Percentiles rank a stretch among this genome's conserved stretches.
phyloP scores from a whole-genome alignment of 2,329 filamentous ascomycete species.

The Aureobasidium sp. region DNA sequence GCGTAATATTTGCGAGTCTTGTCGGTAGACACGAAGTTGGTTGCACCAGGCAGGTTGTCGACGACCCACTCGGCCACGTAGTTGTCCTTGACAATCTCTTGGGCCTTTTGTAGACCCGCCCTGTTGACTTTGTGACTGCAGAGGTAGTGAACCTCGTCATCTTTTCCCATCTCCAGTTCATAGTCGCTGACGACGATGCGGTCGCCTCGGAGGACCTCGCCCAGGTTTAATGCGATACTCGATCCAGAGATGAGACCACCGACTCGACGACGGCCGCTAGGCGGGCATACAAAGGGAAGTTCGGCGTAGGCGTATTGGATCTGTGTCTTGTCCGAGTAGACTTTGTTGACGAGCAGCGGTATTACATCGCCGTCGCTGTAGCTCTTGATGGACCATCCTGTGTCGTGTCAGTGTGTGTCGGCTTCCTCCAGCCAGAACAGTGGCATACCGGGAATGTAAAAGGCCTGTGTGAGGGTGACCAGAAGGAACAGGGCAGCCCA shows the following conservation, averaged over 20 bases:
- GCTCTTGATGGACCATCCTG: constrained; percentile 76
- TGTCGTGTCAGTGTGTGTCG: constrained; percentile 15
- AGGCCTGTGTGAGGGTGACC: constrained; percentile 53
- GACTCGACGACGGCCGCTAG: constrained; percentile 59
- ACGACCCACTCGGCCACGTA: constrained; percentile 93
- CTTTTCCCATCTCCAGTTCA: constrained; percentile 68
- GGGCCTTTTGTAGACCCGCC: constrained; percentile 59
- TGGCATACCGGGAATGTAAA: constrained; percentile 76
- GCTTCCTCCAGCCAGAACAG: not conserved
- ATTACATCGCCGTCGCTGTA: constrained; percentile 71
- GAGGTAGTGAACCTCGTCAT: constrained; percentile 64
- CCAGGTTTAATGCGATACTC: constrained; percentile 73
- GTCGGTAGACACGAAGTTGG: constrained; percentile 80
- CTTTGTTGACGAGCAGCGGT: constrained; percentile 84
- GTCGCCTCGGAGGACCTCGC: constrained; percentile 80
- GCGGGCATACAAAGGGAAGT: constrained; percentile 78
- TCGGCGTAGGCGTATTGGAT: constrained; percentile 90
- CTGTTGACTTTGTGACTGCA: constrained; percentile 62
- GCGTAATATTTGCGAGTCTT: constrained; percentile 83
- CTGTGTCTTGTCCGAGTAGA: constrained; percentile 82
- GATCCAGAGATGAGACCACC: constrained; percentile 67
- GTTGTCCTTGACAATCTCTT: constrained; percentile 65
- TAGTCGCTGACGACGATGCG: constrained; percentile 80
- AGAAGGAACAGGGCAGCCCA: constrained; percentile 44
- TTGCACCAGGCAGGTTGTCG: constrained; percentile 83